A percentile compares a stretch with the other conserved stretches of the same genome.
Evolutionary conservation across 2,329 filamentous ascomycete genomes (phyloP).

Genomic region (Thermomyces lanuginosus): DNA sequence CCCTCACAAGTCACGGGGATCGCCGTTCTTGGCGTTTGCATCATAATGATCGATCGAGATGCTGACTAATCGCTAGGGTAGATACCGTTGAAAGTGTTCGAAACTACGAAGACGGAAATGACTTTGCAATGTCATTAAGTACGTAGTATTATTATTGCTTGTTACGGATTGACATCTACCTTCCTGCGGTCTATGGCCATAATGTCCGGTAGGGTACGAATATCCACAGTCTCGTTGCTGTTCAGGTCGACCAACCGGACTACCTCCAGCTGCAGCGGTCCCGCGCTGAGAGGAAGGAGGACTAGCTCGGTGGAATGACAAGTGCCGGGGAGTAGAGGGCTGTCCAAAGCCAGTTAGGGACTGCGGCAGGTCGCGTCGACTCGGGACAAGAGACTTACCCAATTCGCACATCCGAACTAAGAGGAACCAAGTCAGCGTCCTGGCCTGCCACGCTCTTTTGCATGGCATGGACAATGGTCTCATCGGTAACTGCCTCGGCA

Average conservation of each 20-base stretch:
- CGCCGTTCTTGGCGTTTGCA: too few relatives aligned
- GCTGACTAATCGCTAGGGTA: too few relatives aligned
- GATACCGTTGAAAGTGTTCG: too few relatives aligned
- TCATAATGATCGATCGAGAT: too few relatives aligned
- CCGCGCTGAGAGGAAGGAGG: slow-evolving; percentile 36
- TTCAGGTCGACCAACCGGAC: slow-evolving; percentile 40
- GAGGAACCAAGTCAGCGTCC: slow-evolving; percentile 36
- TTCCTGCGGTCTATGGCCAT: slow-evolving; percentile 25
- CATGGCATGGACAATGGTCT: slow-evolving; percentile 39
- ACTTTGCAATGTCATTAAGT: too few relatives aligned
- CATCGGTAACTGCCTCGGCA: slow-evolving; percentile 39
- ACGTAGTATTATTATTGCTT: too few relatives aligned
- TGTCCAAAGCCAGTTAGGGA: slow-evolving; percentile 11
- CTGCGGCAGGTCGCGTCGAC: background rate
- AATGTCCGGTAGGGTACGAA: slow-evolving; percentile 41
- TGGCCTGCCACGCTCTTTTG: slow-evolving; percentile 35
- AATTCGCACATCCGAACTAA: slow-evolving; percentile 42
- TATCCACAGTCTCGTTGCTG: slow-evolving; percentile 39
- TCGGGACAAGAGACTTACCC: slow-evolving; percentile 29
- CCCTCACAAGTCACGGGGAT: too few relatives aligned
- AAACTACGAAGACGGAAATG: too few relatives aligned
- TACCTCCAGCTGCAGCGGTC: slow-evolving; percentile 36
- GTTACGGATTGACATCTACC: too few relatives aligned
- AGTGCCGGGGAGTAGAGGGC: slow-evolving; percentile 37
- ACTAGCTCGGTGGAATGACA: slow-evolving; percentile 42